Percentiles rank a stretch among this genome's conserved stretches.
Evolutionary conservation across 768 basidiomycete species (phyloP).

Genomic region (Leccinum longicurvipes): DNA sequence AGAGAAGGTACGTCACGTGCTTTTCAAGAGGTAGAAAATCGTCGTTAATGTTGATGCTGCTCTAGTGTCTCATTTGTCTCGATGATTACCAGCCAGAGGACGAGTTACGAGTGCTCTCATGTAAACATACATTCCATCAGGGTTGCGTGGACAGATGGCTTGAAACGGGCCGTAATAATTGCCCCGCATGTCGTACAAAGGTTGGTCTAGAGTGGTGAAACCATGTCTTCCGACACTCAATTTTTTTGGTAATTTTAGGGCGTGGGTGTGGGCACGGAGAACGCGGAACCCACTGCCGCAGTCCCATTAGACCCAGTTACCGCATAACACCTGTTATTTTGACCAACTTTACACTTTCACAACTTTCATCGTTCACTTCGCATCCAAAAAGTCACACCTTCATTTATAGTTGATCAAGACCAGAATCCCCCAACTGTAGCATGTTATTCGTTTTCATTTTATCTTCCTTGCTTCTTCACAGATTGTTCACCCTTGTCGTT

Average conservation of each 20-base stretch:
- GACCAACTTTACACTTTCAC: neutral
- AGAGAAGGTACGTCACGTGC: slow-evolving; percentile 58
- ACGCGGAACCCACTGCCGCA: slow-evolving; percentile 8
- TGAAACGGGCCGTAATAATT: slow-evolving; percentile 81
- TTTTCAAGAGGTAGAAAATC: neutral
- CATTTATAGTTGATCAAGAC: slow-evolving; percentile 5
- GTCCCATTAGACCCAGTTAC: neutral
- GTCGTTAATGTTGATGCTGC: neutral
- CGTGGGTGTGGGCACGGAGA: slow-evolving; percentile 24
- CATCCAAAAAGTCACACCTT: slow-evolving; percentile 18
- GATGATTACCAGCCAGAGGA: slow-evolving; percentile 81
- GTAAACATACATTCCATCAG: slow-evolving; percentile 89
- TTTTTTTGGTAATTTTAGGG: slow-evolving; percentile 15
- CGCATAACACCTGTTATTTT: slow-evolving; percentile 8
- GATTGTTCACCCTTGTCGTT: slow-evolving; percentile 8
- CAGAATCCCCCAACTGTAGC: slow-evolving; percentile 21
- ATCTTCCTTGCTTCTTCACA: slow-evolving; percentile 4
- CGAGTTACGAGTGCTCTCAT: slow-evolving; percentile 74
- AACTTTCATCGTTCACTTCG: neutral
- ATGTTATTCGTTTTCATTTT: slow-evolving; percentile 20
- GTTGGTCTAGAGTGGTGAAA: slow-evolving; percentile 35
- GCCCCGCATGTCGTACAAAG: slow-evolving; percentile 85
- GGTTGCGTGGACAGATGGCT: slow-evolving; percentile 88
- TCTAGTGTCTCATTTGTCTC: slow-evolving; percentile 79
- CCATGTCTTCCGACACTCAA: neutral